Conservation (phyloP, 169 alveolate species). For the Eimeria zaria region DNA sequence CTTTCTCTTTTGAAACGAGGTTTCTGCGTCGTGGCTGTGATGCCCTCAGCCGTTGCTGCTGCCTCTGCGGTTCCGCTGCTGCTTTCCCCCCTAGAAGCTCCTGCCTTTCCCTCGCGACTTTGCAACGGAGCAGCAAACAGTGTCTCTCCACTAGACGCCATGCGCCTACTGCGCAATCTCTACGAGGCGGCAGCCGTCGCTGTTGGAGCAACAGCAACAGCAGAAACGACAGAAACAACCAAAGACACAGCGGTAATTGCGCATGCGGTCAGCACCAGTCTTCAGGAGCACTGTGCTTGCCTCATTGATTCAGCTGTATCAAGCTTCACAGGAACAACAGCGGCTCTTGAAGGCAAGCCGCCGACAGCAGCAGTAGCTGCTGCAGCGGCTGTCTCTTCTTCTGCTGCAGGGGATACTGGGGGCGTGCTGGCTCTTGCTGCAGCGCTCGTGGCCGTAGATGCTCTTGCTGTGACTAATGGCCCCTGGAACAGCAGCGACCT, state of each 20-base stretch:
- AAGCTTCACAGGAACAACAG: background rate
- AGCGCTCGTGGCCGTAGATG: conserved; percentile 49
- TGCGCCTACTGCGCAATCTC: conserved; percentile 34
- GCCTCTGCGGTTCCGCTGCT: conserved; percentile 24
- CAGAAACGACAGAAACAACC: background rate
- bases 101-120: conserved; percentile 13
- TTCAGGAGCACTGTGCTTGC: conserved; percentile 23
- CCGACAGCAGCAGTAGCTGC: background rate
- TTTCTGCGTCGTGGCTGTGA: conserved; percentile 27
- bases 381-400: background rate
- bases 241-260: background rate
- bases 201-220: conserved; percentile 25
- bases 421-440: conserved; percentile 73
- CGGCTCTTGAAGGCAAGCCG: conserved; percentile 1
- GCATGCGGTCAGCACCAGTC: background rate
- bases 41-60: conserved; percentile 5
- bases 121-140: background rate
- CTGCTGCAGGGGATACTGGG: background rate
- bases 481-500: conserved; percentile 30
- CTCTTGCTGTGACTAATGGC: conserved; percentile 21
- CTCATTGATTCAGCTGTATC: conserved; percentile 31
- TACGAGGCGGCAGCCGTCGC: conserved; percentile 53
- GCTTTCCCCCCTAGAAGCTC: background rate
- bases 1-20: conserved; percentile 54
- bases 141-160: conserved; percentile 28